Evolutionary conservation across 257 asterid genomes (phyloP).

Genomic region (Nicotiana tabacum): DNA sequence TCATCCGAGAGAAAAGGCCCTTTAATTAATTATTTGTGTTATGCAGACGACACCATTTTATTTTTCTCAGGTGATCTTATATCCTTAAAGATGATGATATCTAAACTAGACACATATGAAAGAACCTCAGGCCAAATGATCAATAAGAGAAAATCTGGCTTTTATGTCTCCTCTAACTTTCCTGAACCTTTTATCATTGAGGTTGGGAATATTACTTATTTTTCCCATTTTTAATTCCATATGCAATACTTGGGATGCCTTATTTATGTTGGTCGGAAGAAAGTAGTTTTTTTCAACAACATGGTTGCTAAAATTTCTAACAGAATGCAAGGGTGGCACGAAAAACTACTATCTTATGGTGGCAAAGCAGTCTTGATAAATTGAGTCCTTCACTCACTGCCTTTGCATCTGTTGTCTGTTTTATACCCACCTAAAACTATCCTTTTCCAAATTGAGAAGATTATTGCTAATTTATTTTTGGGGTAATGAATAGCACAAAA

Average conservation of each 20-base stretch:
- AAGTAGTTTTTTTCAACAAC: too few relatives aligned
- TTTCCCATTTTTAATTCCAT: neutral
- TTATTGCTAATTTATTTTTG: neutral
- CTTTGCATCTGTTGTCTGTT: neutral
- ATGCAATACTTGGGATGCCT: neutral
- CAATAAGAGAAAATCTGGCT: too few relatives aligned
- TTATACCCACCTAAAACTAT: neutral
- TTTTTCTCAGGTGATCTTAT: too few relatives aligned
- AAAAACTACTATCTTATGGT: too few relatives aligned
- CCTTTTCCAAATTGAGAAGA: neutral
- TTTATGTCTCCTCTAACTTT: neutral
- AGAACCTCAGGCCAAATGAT: neutral
- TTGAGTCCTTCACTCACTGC: neutral
- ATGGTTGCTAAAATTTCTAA: too few relatives aligned
- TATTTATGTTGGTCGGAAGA: too few relatives aligned
- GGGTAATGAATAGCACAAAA: neutral
- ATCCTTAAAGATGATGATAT: too few relatives aligned
- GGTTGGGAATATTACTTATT: neutral
- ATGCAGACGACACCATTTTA: neutral
- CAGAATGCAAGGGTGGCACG: neutral
- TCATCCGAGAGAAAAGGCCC: neutral
- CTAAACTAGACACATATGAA: too few relatives aligned
- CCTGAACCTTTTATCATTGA: neutral
- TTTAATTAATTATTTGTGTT: neutral
- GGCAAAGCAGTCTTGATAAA: neutral